Base-by-base conservation (phyloP, 495 filamentous ascomycete species). In the Aspergillus saccharolyticus region DNA sequence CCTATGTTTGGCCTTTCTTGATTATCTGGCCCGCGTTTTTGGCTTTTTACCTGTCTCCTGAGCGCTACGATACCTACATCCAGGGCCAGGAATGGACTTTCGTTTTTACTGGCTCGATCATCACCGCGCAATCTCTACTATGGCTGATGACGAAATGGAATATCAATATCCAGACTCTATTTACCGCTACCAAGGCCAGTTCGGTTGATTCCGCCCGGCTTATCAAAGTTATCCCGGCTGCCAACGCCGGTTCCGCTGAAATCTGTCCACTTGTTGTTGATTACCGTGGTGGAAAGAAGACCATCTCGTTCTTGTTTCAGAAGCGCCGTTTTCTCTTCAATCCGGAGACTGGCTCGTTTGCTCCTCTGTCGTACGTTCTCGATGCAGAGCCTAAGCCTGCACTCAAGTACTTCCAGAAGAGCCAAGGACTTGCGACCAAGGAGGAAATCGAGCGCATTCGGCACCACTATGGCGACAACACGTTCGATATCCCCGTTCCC, bases 71-170 rank as follows among this genome's bases (percentile, higher is more conserved):
- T 50, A 88, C 85, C 63, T 85, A 97, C 74, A 92, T 99, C 57
- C 79, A 86, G 53, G 87, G 85, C 20, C 83, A 85, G 61, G 94
- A 99, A 77, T 99, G 94, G 94, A 97, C 95, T 9, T 96, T 96
- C 70, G 90, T 97, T 52, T 99, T 86, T 81, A 79, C 87, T 57
- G 92, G 89, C 59, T 80, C 84, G 28, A 96, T 97, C 66, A 80
- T 96, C 68, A 96, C 92, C 14, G 61, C 84, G 48, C 94, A 99
- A 78, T 84, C 88, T 57, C 81, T 99, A 57, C 76, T 89, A 48
- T 99, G 95, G 95, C 80, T 99, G 56, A 93, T 87, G 76, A 97
- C 94, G 21, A 87, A 97, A 76, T 99, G 94, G 94, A 96, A 87
- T 69, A 90, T 99, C 68, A 84, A 90, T 65, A 77, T 97, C 59